Evolutionary conservation across 1,284 basidiomycete genomes (phyloP).

Genomic region (Cutaneotrichosporon sp.): DNA sequence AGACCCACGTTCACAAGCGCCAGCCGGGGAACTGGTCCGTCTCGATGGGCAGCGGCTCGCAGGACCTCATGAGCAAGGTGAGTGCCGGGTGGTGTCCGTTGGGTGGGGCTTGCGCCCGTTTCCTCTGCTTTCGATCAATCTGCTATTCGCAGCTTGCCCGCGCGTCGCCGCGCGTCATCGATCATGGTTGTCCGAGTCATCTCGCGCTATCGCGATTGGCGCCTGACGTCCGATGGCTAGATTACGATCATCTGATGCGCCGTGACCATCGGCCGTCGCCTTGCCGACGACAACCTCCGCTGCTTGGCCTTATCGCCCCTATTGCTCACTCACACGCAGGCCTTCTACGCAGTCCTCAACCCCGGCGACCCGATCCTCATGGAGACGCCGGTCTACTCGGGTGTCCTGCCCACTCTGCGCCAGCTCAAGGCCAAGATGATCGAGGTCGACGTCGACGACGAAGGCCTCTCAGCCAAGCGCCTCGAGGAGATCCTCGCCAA

Average conservation of each 20-base stretch:
- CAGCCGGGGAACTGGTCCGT: constrained; percentile 62
- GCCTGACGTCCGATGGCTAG: too few species aligned
- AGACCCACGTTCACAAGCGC: constrained; percentile 59
- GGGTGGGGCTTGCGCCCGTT: too few species aligned
- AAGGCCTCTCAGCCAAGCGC: constrained; percentile 64
- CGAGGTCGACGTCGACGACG: constrained; percentile 72
- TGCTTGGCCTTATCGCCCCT: neutral
- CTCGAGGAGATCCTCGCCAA: constrained; percentile 64
- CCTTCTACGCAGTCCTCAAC: constrained; percentile 61
- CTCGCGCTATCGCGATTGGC: too few species aligned
- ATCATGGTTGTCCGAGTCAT: too few species aligned
- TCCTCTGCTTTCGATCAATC: too few species aligned
- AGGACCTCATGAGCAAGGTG: constrained; percentile 84
- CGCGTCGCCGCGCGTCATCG: too few species aligned
- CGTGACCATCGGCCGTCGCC: too few species aligned
- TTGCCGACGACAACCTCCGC: too few species aligned
- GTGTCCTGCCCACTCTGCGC: constrained; percentile 39
- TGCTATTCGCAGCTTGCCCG: too few species aligned
- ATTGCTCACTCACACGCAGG: constrained; percentile 39
- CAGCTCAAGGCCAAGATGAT: constrained; percentile 54
- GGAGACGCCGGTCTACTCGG: constrained; percentile 79
- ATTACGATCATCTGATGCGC: too few species aligned
- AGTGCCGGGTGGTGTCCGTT: constrained; percentile 5
- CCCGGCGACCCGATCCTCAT: constrained; percentile 76
- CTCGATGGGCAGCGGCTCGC: constrained; percentile 74